Percentiles rank a stretch among this genome's conserved stretches.
Evolutionary conservation across 139 green algal genomes (phyloP).

Genomic region (Picochlorum sp.): DNA sequence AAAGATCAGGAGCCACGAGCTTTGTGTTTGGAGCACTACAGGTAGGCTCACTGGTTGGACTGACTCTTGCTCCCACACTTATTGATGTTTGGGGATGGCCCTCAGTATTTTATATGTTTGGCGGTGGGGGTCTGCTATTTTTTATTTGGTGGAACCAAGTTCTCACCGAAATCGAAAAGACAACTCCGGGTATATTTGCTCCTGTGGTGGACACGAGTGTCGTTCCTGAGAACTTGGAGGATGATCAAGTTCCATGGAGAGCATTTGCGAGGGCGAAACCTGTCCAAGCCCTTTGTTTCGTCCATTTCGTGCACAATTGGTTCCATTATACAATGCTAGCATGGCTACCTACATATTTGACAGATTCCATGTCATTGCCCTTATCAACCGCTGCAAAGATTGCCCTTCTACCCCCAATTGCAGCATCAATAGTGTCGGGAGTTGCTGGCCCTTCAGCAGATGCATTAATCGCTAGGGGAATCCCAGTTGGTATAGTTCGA

Average conservation of each 20-base stretch:
- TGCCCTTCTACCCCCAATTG: slow-evolving; percentile 77
- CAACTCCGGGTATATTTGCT: slow-evolving; percentile 36
- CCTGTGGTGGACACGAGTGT: background rate
- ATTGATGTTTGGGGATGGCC: slow-evolving; percentile 77
- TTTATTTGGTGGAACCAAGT: slow-evolving; percentile 64
- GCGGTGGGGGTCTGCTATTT: slow-evolving; percentile 72
- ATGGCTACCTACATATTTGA: slow-evolving; percentile 97
- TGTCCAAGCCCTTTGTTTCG: slow-evolving; percentile 75
- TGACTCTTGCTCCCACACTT: slow-evolving; percentile 61
- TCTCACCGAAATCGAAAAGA: slow-evolving; percentile 21
- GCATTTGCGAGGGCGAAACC: slow-evolving; percentile 63
- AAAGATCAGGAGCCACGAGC: slow-evolving; percentile 72
- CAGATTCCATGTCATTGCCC: slow-evolving; percentile 64
- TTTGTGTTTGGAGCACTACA: slow-evolving; percentile 91
- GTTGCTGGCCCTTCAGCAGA: slow-evolving; percentile 64
- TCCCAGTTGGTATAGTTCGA: slow-evolving; percentile 57
- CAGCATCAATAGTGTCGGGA: slow-evolving; percentile 44
- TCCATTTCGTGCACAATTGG: slow-evolving; percentile 97
- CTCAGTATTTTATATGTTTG: slow-evolving; percentile 81
- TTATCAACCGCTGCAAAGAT: slow-evolving; percentile 58
- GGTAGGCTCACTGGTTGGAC: slow-evolving; percentile 75
- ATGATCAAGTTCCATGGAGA: slow-evolving; percentile 66
- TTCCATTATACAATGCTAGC: slow-evolving; percentile 92
- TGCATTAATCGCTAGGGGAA: slow-evolving; percentile 54
- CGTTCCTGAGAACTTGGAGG: background rate